Percentiles rank a stretch among this genome's conserved stretches.
Conservation (phyloP, 108 stramenopile species). For the Fistulifera pelliculosa region DNA sequence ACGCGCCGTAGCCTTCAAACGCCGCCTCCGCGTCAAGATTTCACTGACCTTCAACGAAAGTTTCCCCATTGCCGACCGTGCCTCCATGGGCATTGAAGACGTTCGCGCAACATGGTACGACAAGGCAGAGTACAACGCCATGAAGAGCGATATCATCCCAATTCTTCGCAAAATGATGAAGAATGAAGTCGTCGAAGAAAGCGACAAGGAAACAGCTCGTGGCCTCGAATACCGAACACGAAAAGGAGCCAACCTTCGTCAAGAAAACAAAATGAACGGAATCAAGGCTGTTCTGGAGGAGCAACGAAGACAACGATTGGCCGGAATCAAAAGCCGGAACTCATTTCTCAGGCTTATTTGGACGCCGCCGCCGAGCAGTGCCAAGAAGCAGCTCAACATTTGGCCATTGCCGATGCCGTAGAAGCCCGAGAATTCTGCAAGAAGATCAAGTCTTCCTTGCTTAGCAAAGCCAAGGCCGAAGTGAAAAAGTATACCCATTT, state of each 20-base stretch:
- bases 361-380: conserved; percentile 6
- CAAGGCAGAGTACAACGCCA: conserved; percentile 9
- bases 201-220: conserved; percentile 3
- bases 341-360: conserved; percentile 1
- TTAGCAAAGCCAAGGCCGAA: no score
- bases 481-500: no score
- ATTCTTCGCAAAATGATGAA: conserved; percentile 5
- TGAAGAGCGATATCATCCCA: conserved; percentile 1
- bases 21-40: no score
- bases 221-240: conserved; percentile 21
- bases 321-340: conserved; percentile 7
- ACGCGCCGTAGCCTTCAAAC: no score
- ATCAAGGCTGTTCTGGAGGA: conserved; percentile 23
- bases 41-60: conserved; percentile 2
- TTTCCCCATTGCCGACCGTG: conserved; percentile 5
- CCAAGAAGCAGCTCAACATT: not conserved
- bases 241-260: conserved; percentile 16
- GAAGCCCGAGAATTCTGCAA: no score
- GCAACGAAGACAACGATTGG: conserved; percentile 17
- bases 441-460: no score
- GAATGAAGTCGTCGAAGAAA: conserved; percentile 1
- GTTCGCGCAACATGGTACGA: conserved; percentile 9
- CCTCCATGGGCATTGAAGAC: conserved; percentile 6
- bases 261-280: conserved; percentile 13
- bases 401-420: conserved; percentile 1